Evolutionary conservation across 1,284 basidiomycete genomes (phyloP), one percentile per base, ranked within the genome.

Genomic region (Ganoderma meredithae): DNA sequence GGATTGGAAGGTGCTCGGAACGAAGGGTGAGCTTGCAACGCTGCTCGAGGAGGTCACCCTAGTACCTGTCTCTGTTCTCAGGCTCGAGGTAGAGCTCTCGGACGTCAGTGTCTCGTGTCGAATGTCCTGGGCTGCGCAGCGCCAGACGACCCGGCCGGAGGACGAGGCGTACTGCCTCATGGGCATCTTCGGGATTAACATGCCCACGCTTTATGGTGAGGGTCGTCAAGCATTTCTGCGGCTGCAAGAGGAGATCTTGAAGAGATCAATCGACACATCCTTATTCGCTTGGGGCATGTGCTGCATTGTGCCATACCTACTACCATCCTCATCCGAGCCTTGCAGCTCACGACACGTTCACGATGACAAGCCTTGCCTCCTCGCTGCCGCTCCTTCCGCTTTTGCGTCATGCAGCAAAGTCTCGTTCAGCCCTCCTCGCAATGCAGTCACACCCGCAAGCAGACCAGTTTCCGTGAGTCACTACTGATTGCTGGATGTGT

Each of bases 221-320:
- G 55, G 55, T 7, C 55, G 55, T 39, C 33, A 39, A 19, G 33
- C 55, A n/a, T 58, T 58, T 31, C 31, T 19, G 31, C 55, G 55
- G 55, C 55, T 58, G 8, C 55, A 58, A 39, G 55, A 58, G 55
- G 55, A 58, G 19, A 58, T 58, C 33, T n/a, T 58, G 55, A 58
- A 58, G 33, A 33, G 55, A 39, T 58, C 55, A 12, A 58, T 58
- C n/a, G 55, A 58, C 33, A 58, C 55, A 3, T 58, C 55, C 19
- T 22, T 58, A 19, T 58, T 58, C 12, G 55, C 55, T 17, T 58
- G 55, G 55, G 55, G 55, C 19, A 33, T 36, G 55, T 58, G 55
- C 8, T 58, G 55, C 19, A 19, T 39, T 2, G 55, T 58, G 33
- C 55, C 31, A 19, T 58, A 33, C n/a, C 3, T 58, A 6, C 55